These are phyloP conservation scores for Spongispora temasekensis DNA, from an alignment of 1,284 basidiomycete species.

Conservation along the genomic window DNA sequence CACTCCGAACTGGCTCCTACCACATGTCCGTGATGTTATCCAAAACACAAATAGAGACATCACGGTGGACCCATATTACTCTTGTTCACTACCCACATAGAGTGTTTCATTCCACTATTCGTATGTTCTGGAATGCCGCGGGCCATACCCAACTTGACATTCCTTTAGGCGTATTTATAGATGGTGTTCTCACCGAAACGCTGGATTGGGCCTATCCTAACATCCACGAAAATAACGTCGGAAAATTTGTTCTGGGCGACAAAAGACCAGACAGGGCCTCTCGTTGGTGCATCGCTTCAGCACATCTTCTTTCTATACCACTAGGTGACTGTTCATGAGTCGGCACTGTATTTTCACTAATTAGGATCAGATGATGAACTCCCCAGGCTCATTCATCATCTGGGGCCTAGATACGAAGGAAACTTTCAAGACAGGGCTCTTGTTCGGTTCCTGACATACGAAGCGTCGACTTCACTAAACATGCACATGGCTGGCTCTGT, in stretches of 20 bases:
- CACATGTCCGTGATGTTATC: slow-evolving; percentile 44
- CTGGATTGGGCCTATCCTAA: slow-evolving; percentile 64
- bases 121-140: slow-evolving; percentile 42
- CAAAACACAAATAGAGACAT: slow-evolving; percentile 47
- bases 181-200: slow-evolving; percentile 65
- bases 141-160: not conserved
- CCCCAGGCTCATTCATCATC: slow-evolving; percentile 69
- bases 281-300: slow-evolving; percentile 73
- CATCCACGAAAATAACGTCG: slow-evolving; percentile 28
- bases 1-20: slow-evolving; percentile 47
- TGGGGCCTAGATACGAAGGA: slow-evolving; percentile 72
- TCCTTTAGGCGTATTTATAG: slow-evolving; percentile 63
- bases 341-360: slow-evolving; percentile 2
- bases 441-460: slow-evolving; percentile 74
- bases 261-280: slow-evolving; percentile 40
- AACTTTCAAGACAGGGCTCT: slow-evolving; percentile 68
- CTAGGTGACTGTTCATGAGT: slow-evolving; percentile 45
- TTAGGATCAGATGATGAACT: slow-evolving; percentile 54
- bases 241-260: slow-evolving; percentile 58
- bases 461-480: slow-evolving; percentile 74
- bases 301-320: slow-evolving; percentile 60
- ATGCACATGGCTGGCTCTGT: slow-evolving; percentile 52
- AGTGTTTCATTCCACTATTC: slow-evolving; percentile 55
- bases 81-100: slow-evolving; percentile 64
- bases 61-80: slow-evolving; percentile 69